Evolutionary conservation across 495 filamentous ascomycete species (phyloP), one percentile per base, ranked within the genome.

Genomic region (Xylaria longipes): DNA sequence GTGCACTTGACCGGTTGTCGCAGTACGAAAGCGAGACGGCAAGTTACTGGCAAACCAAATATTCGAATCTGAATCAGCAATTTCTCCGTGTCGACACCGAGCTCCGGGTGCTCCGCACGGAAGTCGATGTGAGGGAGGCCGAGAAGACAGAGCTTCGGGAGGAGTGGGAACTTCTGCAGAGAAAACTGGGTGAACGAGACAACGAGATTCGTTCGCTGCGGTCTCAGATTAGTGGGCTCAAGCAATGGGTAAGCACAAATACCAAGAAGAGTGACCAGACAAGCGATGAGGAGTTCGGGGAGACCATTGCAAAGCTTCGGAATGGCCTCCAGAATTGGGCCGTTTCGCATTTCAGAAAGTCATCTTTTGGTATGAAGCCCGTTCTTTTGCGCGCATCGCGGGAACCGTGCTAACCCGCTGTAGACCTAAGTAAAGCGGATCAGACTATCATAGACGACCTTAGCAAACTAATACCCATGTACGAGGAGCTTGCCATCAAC

Each of bases 291-390:
- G 83, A 84, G 37, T 82, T 89, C 72, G 83, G 78, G 33, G 83
- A 85, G 62, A 73, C 77, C 25, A 82, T 85, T 82, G 73, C 79
- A 65, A 80, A 79, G 74, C 71, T 89, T 60, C 85, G 84, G 39
- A 88, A 87, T 74, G 83, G 82, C 64, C 76, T 89, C 78, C 87
- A 89, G 80, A 87, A 87, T 72, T 89, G 87, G 87, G 83, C 87
- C 14, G 83, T 89, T 66, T 81, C 84, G 29, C 80, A 86, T 76
- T 89, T 89, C 62, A 80, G 87, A 70, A 82, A 82, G 76, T 81
- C 82, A 7, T 87, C 79, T 74, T 76, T 88, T 73, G 84, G 85
- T 86, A 77, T 33, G 83, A 57, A 37, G 69, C 20, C 27, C 25
- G 22, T 20, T 63, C 35, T 65, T 33, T 41, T 64, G 46, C 39